Evolutionary conservation across 805 yeast genomes (phyloP).

Genomic region (Wickerhamiella shivajii): DNA sequence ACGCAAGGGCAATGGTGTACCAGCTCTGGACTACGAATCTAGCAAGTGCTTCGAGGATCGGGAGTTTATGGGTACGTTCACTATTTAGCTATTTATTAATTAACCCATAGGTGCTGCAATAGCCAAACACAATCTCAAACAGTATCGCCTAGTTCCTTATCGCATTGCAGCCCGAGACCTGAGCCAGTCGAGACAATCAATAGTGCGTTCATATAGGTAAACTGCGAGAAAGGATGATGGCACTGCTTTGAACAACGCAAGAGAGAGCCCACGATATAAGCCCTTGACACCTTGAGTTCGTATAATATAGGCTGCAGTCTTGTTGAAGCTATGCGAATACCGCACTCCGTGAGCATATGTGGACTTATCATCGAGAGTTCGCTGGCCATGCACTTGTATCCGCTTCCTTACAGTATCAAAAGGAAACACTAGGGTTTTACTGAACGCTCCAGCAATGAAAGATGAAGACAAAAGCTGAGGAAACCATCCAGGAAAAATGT

Average conservation of each 20-base stretch:
- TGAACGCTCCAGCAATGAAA: slow-evolving; percentile 55
- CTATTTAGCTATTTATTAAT: not conserved
- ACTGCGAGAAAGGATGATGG: slow-evolving; percentile 54
- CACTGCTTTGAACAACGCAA: slow-evolving; percentile 62
- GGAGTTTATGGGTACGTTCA: slow-evolving; percentile 5
- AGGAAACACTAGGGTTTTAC: slow-evolving; percentile 71
- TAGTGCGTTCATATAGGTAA: slow-evolving; percentile 52
- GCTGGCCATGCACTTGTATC: slow-evolving; percentile 43
- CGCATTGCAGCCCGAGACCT: no score
- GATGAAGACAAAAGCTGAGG: slow-evolving; percentile 35
- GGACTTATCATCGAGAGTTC: slow-evolving; percentile 6
- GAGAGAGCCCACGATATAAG: slow-evolving; percentile 57
- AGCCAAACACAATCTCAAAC: no score
- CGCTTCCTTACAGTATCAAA: slow-evolving; percentile 71
- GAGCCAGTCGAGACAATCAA: no score
- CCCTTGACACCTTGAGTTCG: slow-evolving; percentile 48
- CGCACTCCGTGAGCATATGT: slow-evolving; percentile 13
- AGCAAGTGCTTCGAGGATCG: slow-evolving; percentile 14
- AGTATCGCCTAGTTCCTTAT: no score
- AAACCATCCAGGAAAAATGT: slow-evolving; percentile 6
- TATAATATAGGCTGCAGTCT: slow-evolving; percentile 29
- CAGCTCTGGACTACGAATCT: slow-evolving; percentile 51
- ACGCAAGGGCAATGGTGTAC: slow-evolving; percentile 25
- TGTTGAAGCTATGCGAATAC: slow-evolving; percentile 18
- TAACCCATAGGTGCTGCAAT: no score